These are phyloP conservation scores for Articulospora tetracladia DNA, from an alignment of 495 filamentous ascomycete genomes.

Conservation along the genomic window DNA sequence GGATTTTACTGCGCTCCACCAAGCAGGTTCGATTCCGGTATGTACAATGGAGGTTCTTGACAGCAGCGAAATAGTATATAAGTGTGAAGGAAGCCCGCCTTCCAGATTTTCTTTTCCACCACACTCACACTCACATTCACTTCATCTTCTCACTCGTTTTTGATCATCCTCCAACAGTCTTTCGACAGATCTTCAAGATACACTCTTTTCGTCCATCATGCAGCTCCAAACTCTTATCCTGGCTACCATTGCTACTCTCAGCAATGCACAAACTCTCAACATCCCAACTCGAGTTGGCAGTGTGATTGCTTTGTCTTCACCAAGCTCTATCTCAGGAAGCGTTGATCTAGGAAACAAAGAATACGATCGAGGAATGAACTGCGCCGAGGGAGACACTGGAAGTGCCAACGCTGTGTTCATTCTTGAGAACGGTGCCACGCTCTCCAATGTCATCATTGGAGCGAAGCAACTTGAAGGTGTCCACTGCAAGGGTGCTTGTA, in stretches of 20 bases:
- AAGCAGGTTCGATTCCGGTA: no score
- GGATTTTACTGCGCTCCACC: no score
- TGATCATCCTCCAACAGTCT: not conserved
- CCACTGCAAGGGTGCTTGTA: not conserved
- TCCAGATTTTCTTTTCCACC: no score
- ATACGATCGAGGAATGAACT: not conserved
- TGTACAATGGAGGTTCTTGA: no score
- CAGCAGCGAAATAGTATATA: no score
- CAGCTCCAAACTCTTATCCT: not conserved
- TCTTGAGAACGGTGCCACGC: not conserved
- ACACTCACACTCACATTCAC: no score
- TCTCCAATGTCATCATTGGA: conserved; percentile 1
- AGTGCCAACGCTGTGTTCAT: conserved; percentile 1
- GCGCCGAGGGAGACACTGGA: not conserved
- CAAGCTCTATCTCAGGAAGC: not conserved
- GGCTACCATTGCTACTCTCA: not conserved
- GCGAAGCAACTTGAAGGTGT: not conserved
- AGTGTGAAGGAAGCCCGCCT: no score
- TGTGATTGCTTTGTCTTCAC: not conserved
- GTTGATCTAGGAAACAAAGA: not conserved
- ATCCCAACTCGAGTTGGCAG: conserved; percentile 3
- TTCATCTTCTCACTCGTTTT: not conserved
- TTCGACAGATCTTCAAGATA: not conserved
- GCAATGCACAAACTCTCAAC: not conserved
- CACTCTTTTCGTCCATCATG: not conserved